These are phyloP conservation scores for Huntiella decipiens DNA, from an alignment of 2,329 filamentous ascomycete genomes.

Conservation along the genomic window DNA sequence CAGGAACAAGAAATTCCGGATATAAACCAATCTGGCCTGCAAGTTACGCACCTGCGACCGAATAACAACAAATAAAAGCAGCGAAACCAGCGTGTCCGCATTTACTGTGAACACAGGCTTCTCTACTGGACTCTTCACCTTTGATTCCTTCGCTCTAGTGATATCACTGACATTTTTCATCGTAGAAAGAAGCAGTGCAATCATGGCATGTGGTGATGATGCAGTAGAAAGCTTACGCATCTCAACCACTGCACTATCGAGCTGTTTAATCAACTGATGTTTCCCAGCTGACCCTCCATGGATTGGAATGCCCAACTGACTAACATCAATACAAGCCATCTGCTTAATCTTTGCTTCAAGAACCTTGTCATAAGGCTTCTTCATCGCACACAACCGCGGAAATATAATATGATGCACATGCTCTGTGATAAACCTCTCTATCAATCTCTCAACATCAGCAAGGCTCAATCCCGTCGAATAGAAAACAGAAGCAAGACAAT, in stretches of 20 bases:
- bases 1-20: slow-evolving; percentile 93
- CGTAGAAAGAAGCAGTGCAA: slow-evolving; percentile 58
- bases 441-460: slow-evolving; percentile 76
- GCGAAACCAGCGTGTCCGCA: slow-evolving; percentile 80
- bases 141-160: slow-evolving; percentile 21
- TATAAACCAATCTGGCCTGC: slow-evolving; percentile 78
- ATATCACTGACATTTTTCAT: slow-evolving; percentile 35
- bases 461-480: slow-evolving; percentile 88
- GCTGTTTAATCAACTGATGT: slow-evolving; percentile 56
- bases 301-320: slow-evolving; percentile 77
- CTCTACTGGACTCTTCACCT: slow-evolving; percentile 24
- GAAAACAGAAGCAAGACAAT: slow-evolving; percentile 77
- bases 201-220: slow-evolving; percentile 73
- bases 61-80: slow-evolving; percentile 83
- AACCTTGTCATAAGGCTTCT: slow-evolving; percentile 66
- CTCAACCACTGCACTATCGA: slow-evolving; percentile 65
- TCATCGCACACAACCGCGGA: slow-evolving; percentile 58
- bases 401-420: slow-evolving; percentile 85
- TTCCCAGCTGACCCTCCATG: slow-evolving; percentile 63
- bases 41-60: slow-evolving; percentile 73
- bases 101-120: slow-evolving; percentile 45
- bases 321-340: slow-evolving; percentile 87
- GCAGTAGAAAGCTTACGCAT: slow-evolving; percentile 71
- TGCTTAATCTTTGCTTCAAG: slow-evolving; percentile 77
- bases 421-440: slow-evolving; percentile 85